Evolutionary conservation across 768 basidiomycete species (phyloP).

Genomic region (Auricularia sp.): DNA sequence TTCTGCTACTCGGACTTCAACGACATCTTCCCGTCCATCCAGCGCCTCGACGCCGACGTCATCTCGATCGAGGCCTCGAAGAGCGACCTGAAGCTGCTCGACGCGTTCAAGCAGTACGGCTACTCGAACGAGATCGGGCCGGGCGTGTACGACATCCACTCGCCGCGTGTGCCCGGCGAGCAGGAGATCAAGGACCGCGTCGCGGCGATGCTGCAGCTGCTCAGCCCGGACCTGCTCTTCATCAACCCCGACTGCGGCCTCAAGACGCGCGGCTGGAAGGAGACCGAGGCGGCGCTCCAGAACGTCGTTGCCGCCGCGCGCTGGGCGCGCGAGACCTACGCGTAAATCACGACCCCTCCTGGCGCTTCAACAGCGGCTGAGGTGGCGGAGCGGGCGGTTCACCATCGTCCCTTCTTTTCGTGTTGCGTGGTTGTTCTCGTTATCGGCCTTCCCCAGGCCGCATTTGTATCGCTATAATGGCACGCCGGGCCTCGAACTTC

Average conservation of each 20-base stretch:
- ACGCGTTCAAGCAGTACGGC: conserved; percentile 88
- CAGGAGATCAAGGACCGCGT: conserved; percentile 94
- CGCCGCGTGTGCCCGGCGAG: conserved; percentile 88
- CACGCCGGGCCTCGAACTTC: neutral
- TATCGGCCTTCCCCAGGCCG: neutral
- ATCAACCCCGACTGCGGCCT: conserved; percentile 98
- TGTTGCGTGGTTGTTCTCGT: neutral
- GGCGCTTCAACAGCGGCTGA: conserved; percentile 82
- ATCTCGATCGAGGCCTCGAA: conserved; percentile 99
- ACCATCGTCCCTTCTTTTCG: neutral
- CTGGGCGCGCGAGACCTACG: conserved; percentile 81
- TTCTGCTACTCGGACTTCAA: conserved; percentile 99
- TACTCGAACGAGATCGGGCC: conserved; percentile 98
- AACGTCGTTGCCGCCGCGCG: conserved; percentile 88
- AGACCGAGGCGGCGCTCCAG: conserved; percentile 80
- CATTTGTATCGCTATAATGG: neutral
- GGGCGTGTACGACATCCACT: conserved; percentile 98
- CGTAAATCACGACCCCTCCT: conserved; percentile 39
- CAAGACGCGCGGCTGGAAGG: conserved; percentile 98
- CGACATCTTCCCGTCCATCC: conserved; percentile 96
- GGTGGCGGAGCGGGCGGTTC: neutral
- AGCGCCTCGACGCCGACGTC: conserved; percentile 94
- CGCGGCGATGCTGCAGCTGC: conserved; percentile 68
- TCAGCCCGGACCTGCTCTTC: conserved; percentile 73
- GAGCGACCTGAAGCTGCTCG: conserved; percentile 94